Conservation (phyloP, 192 early-diverging fungal genomes). For the Linnemannia hyalina region DNA sequence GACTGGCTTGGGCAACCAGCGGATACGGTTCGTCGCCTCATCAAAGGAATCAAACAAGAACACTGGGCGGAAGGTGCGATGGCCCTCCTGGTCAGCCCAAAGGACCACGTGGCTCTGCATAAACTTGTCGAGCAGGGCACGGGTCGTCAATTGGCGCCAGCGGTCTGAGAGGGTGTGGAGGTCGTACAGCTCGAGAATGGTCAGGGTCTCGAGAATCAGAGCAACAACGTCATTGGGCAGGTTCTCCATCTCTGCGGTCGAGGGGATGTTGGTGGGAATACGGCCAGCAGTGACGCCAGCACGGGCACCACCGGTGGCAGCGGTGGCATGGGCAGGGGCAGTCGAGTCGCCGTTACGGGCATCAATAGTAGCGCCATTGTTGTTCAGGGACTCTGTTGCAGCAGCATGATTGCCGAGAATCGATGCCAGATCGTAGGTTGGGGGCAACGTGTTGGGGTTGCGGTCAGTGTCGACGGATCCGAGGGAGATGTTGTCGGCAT, state of each 20-base stretch:
- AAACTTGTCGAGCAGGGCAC: conserved; percentile 53
- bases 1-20: conserved; percentile 42
- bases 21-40: conserved; percentile 54
- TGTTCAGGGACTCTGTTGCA: conserved; percentile 5
- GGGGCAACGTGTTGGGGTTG: conserved; percentile 30
- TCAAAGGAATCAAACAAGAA: conserved; percentile 60
- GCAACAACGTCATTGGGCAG: conserved; percentile 55
- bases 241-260: conserved; percentile 56
- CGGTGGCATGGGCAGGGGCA: background rate
- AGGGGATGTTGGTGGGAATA: conserved; percentile 37
- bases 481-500: conserved; percentile 43
- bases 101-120: conserved; percentile 41
- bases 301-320: background rate
- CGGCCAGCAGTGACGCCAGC: conserved; percentile 5
- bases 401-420: conserved; percentile 41
- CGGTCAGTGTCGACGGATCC: conserved; percentile 44
- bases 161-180: conserved; percentile 47
- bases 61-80: conserved; percentile 55
- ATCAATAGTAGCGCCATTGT: background rate
- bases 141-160: conserved; percentile 50
- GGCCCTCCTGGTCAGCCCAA: conserved; percentile 61
- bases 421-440: conserved; percentile 47
- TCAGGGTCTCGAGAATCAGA: conserved; percentile 50
- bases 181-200: conserved; percentile 47
- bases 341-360: conserved; percentile 13